phyloP scores from a whole-genome alignment of 441 rosid genomes.

The Pelargonium cotyledonis region DNA sequence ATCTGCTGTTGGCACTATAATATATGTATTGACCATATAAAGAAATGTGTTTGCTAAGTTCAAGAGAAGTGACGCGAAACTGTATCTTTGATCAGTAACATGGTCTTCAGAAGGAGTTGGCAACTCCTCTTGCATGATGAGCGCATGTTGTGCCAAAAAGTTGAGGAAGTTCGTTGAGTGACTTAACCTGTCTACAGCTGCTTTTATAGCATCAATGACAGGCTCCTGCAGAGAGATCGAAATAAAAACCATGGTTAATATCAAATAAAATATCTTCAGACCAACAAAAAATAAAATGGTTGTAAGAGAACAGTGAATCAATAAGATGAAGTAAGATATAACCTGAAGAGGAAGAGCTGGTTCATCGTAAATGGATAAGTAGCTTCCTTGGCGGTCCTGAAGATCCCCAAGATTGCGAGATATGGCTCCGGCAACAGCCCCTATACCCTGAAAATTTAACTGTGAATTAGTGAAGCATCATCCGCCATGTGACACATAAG shows the following conservation, averaged over 20 bases:
- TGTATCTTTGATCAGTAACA: slow-evolving; percentile 61
- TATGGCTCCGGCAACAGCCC: slow-evolving; percentile 96
- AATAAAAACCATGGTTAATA: slow-evolving; percentile 15
- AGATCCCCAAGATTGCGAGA: slow-evolving; percentile 98
- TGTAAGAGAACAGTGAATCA: background rate
- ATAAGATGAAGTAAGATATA: slow-evolving; percentile 14
- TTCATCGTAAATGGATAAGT: slow-evolving; percentile 84
- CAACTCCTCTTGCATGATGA: slow-evolving; percentile 90
- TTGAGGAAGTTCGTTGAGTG: slow-evolving; percentile 81
- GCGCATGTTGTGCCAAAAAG: slow-evolving; percentile 96
- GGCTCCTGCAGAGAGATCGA: slow-evolving; percentile 55
- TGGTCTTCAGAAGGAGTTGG: slow-evolving; percentile 66
- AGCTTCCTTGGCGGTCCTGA: slow-evolving; percentile 95
- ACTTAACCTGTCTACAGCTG: slow-evolving; percentile 77
- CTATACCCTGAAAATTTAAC: slow-evolving; percentile 61
- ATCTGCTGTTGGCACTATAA: slow-evolving; percentile 96
- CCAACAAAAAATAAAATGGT: background rate
- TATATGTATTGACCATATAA: slow-evolving; percentile 97
- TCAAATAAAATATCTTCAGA: slow-evolving; percentile 6
- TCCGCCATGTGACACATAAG: background rate
- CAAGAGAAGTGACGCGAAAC: slow-evolving; percentile 72
- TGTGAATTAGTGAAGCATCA: slow-evolving; percentile 19
- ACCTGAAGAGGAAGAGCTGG: slow-evolving; percentile 79
- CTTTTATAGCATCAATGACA: slow-evolving; percentile 67
- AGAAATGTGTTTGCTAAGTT: slow-evolving; percentile 86